These are phyloP conservation scores for Karstenula rhodostoma DNA, from an alignment of 2,329 filamentous ascomycete genomes.

Conservation along the genomic window DNA sequence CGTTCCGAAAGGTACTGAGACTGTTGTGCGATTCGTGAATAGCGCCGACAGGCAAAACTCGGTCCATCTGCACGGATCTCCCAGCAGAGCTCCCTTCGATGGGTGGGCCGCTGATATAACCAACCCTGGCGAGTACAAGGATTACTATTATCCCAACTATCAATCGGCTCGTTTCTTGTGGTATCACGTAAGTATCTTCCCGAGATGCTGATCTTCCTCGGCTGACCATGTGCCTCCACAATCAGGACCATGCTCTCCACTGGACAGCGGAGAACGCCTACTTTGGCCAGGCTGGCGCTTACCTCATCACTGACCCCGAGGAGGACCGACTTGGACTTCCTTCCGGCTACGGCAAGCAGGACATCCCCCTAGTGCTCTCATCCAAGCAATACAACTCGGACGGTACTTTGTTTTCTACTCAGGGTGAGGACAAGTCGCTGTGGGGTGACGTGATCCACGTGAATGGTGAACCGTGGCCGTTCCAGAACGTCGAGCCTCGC, in stretches of 20 bases:
- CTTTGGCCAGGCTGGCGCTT: slow-evolving; percentile 65
- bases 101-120: slow-evolving; percentile 64
- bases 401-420: slow-evolving; percentile 56
- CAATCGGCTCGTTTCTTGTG: slow-evolving; percentile 62
- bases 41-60: slow-evolving; percentile 53
- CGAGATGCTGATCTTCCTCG: not conserved
- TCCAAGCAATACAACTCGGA: slow-evolving; percentile 63
- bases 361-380: slow-evolving; percentile 61
- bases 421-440: slow-evolving; percentile 55
- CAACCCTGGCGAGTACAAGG: slow-evolving; percentile 61
- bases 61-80: slow-evolving; percentile 65
- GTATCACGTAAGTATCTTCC: slow-evolving; percentile 57
- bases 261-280: slow-evolving; percentile 59
- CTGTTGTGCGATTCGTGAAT: slow-evolving; percentile 63
- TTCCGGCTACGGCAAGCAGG: slow-evolving; percentile 55
- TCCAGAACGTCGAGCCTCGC: slow-evolving; percentile 62
- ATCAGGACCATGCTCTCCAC: slow-evolving; percentile 14
- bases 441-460: slow-evolving; percentile 67
- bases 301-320: slow-evolving; percentile 61
- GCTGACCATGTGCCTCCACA: not conserved
- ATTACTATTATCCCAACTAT: slow-evolving; percentile 68
- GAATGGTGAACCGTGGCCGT: slow-evolving; percentile 67
- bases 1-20: slow-evolving; percentile 58
- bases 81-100: slow-evolving; percentile 56
- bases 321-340: slow-evolving; percentile 62